Base-by-base conservation (phyloP, 2,329 filamentous ascomycete genomes). In the Fusarium protoensiforme region DNA sequence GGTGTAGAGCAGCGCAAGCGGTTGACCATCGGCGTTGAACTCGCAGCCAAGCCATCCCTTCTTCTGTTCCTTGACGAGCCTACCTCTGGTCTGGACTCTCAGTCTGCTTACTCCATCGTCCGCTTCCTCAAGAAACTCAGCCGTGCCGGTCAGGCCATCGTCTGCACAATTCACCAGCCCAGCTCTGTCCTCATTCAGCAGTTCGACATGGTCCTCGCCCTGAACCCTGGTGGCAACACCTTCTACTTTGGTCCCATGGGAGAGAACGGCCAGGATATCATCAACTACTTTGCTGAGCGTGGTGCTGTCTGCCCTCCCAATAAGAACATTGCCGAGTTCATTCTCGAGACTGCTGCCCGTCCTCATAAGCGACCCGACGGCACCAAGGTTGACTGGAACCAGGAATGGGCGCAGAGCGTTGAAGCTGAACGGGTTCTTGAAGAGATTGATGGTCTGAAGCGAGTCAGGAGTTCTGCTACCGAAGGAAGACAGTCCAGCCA, bases 341-440 rank as follows among this genome's bases (percentile, higher is more conserved):
- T 87, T 38, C 79, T 87, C 1, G 85, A 87, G 75, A 85, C 84
- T 7, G 82, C 83, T 1, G 82, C 83, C 2, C 75, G 79, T 5
- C 80, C 82, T 8, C 80, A 81, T 35, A 77, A 67, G 41, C 79
- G 77, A 22, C 76, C 78, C 5, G 81, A 83, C 22, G 82, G 81
- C 7, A 82, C 79, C 22, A 82, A 81, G 61, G 71, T 93, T 48
- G 87, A 94, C 78, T 95, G 93, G 93, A 92, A 93, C 77, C 88
- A 93, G 38, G 92, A 94, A 78, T 95, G 93, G 93, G 83, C 84
- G 29, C 88, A 88, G 51, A 94, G 92, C 0, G 83, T 89, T 13
- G 87, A 94, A 77, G 89, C 90, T 68, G 83, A 85, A 36, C 80
- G 82, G 2, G 83, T 94, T 20, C 81, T 91, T 7, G 82, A 88